Evolutionary conservation across 371 early-diverging fungal genomes (phyloP), one percentile per base, ranked within the genome.

Genomic region (Mortierella sp.): DNA sequence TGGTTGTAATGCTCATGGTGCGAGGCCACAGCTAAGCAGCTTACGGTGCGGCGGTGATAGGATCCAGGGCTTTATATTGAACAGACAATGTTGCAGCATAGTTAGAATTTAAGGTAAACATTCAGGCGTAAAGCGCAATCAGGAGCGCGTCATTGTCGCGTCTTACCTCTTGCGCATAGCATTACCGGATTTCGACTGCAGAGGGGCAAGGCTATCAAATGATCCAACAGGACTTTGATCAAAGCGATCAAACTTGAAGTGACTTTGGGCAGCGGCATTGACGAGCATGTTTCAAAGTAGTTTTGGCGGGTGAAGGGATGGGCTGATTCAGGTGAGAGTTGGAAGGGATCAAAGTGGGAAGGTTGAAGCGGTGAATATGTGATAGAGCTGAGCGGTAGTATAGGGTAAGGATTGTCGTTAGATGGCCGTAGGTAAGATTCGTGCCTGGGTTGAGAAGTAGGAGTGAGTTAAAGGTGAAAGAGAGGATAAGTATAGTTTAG

Each of bases 31-130:
- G 81, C 73, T 45, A 81, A 20, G 59, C 81, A 81, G 60, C 81
- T 81, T 30, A 81, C 73, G 28, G 81, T 61, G 61, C 81, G 81
- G 26, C 81, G 81, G 37, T 75, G 81, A 39, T 81, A 75, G 61
- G 67, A 72, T 12, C 20, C 26, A 12, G 68, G 62, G 28, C 70
- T 70, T 20, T 20, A 62, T 16, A 18, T 45, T 57, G 26, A 22
- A 28, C 20, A 43, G 28, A 9, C 39, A 6, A 43, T 16, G 64
- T 20, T n/a, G 39, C 32, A 30, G 57, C 20, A 35, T 62, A 16
- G 16, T 28, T 52, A n/a, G 57, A 49, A 24, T 35, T 8, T 35
- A 35, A 35, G 35, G 35, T 3, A 35, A 59, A 14, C 12, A 16
- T 8, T 54, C 43, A 43, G 11, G 16, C 14, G 11, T 14, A 43